Conservation (phyloP, 176 grass and related monocot species). For the Themeda triandra region DNA sequence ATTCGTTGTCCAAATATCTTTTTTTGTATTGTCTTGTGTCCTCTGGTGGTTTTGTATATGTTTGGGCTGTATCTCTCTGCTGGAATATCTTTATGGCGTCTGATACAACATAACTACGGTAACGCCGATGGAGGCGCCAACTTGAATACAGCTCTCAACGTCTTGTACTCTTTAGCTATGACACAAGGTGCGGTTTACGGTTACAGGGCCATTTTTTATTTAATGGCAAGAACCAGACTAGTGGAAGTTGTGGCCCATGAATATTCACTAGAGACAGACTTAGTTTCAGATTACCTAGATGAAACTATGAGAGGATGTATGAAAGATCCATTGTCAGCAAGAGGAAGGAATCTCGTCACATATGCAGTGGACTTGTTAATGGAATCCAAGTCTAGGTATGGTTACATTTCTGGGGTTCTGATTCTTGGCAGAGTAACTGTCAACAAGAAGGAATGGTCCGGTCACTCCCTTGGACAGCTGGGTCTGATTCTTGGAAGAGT, state of each 20-base stretch:
- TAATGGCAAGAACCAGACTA: fast-evolving
- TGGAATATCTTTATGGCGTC: neutral
- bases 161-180: neutral
- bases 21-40: neutral
- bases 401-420: neutral
- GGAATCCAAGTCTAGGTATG: neutral
- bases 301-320: neutral
- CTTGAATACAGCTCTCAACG: neutral
- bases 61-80: neutral
- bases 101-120: neutral
- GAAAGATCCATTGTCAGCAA: neutral
- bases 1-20: neutral
- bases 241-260: fast-evolving
- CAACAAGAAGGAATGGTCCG: fast-evolving
- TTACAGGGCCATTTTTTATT: neutral
- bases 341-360: neutral
- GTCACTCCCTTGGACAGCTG: no score
- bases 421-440: neutral
- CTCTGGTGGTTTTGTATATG: neutral
- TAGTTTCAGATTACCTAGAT: neutral
- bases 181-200: neutral
- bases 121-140: neutral
- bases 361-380: neutral
- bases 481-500: no score
- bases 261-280: neutral